These are phyloP conservation scores for Austroboletus festivus DNA, from an alignment of 768 basidiomycete species.

Conservation along the genomic window DNA sequence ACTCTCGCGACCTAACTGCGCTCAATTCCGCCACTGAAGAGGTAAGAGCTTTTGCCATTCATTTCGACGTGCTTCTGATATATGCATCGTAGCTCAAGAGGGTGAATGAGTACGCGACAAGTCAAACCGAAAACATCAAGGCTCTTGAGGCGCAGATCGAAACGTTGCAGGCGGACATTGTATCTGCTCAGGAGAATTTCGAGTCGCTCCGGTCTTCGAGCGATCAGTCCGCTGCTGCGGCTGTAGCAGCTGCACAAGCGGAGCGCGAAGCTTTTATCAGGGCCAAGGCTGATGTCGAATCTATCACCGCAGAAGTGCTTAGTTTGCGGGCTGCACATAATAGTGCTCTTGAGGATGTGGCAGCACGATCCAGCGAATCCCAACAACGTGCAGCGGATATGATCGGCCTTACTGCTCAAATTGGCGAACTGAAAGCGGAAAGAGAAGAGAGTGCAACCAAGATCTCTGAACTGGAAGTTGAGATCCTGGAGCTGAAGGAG, in stretches of 20 bases:
- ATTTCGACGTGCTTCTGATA: slow-evolving; percentile 1
- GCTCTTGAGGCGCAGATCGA: slow-evolving; percentile 49
- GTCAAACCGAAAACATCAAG: slow-evolving; percentile 47
- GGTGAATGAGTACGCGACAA: slow-evolving; percentile 38
- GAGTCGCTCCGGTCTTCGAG: slow-evolving; percentile 47
- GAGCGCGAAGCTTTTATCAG: slow-evolving; percentile 65
- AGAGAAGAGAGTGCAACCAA: slow-evolving; percentile 69
- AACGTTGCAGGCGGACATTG: slow-evolving; percentile 48
- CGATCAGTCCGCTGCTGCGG: slow-evolving; percentile 40
- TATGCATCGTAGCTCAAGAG: slow-evolving; percentile 45
- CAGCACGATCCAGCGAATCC: slow-evolving; percentile 43
- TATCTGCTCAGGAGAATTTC: slow-evolving; percentile 49
- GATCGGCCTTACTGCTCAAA: slow-evolving; percentile 45
- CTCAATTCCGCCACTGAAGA: slow-evolving; percentile 46
- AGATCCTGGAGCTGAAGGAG: slow-evolving; percentile 76
- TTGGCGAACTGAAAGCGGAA: slow-evolving; percentile 54
- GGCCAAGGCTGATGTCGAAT: slow-evolving; percentile 59
- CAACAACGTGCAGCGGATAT: slow-evolving; percentile 44
- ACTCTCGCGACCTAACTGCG: slow-evolving; percentile 22
- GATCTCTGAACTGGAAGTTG: slow-evolving; percentile 78
- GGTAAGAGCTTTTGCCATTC: slow-evolving; percentile 37
- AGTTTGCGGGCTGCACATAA: slow-evolving; percentile 49
- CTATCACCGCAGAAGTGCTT: slow-evolving; percentile 50
- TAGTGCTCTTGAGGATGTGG: slow-evolving; percentile 45
- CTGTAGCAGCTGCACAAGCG: slow-evolving; percentile 49